Evolutionary conservation across 2,329 filamentous ascomycete genomes (phyloP).

Genomic region (Calonectria naviculata): DNA sequence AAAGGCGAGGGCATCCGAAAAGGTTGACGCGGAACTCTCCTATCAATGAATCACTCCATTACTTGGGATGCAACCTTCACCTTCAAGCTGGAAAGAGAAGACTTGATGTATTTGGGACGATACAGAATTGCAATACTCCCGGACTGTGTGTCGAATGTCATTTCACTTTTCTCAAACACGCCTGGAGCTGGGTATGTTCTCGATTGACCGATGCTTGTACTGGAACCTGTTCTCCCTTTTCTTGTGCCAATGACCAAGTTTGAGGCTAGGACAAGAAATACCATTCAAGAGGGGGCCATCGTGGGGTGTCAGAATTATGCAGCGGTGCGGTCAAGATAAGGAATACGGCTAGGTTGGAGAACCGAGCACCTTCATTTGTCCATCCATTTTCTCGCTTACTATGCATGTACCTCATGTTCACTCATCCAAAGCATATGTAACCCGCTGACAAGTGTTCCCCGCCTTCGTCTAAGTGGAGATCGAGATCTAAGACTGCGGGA

Average conservation of each 20-base stretch:
- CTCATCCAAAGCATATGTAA: neutral
- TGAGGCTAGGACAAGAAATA: no score
- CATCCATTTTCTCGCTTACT: neutral
- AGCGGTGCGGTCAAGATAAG: neutral
- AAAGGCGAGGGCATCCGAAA: neutral
- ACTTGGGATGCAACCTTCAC: neutral
- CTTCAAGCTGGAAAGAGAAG: neutral
- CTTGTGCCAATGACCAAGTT: no score
- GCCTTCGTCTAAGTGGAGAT: neutral
- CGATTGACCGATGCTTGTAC: no score
- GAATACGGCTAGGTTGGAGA: neutral
- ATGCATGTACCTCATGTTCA: neutral
- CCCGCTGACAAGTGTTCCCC: no score
- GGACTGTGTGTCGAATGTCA: no score
- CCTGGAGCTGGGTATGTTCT: no score
- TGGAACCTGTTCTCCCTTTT: no score
- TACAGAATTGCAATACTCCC: no score
- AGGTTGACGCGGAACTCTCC: neutral
- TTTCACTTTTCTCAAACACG: no score
- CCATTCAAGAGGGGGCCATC: no score
- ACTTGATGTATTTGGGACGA: neutral
- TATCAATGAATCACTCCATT: neutral
- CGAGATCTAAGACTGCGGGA: constrained; percentile 13
- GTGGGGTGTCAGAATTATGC: no score
- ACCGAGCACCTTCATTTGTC: neutral